Base-by-base conservation (phyloP, 352 stramenopile species). In the Blastocystis sp. region DNA sequence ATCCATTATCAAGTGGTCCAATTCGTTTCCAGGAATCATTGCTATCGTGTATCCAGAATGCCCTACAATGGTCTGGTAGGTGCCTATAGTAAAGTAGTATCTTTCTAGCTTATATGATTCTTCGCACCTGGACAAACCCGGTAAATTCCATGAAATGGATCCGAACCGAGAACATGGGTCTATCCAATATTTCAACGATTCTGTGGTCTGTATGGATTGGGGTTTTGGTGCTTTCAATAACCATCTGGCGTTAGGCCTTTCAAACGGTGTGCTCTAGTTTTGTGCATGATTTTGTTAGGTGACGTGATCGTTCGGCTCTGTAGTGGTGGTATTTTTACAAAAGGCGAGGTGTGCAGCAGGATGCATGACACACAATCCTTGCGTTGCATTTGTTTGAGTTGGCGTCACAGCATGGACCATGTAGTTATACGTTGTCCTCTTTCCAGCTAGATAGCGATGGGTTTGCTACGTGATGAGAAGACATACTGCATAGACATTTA, bases 401-500 rank as follows among this genome's bases (percentile, higher is more conserved):
- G 68, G 68, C 18, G 68, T 37, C 39, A 20, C 24, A 30, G 13
- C 68, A 56, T 30, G 20, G 62, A 63, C 24, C 68, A 79, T 34
- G 68, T 79, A 55, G 18, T 9, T 13, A 47, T 18, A 20, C 8
- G 37, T 9, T 9, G 9, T 59, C 47, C 16, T 24, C 2, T 20
- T 34, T 34, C 1, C 30, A 34, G 16, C 24, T 79, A 79, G 68
- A 20, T 79, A 37, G 68, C 68, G 4, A 62, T 79, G 20, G 68
- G 68, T 20, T 59, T 55, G 30, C 8, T 79, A 47, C 37, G 43
- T 3, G 68, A 79, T 24, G 68, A 79, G 50, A 79, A 79, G 13
- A 79, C 37, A 11, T 79, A 79, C 24, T 79, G 68, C 41, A 79
- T 79, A 24, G 68, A 79, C 41, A 79, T 79, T 47, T 43, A 50